Base-by-base conservation (phyloP, 225 moss, liverwort and hornwort genomes). In the Pseudisothecium myosuroides region DNA sequence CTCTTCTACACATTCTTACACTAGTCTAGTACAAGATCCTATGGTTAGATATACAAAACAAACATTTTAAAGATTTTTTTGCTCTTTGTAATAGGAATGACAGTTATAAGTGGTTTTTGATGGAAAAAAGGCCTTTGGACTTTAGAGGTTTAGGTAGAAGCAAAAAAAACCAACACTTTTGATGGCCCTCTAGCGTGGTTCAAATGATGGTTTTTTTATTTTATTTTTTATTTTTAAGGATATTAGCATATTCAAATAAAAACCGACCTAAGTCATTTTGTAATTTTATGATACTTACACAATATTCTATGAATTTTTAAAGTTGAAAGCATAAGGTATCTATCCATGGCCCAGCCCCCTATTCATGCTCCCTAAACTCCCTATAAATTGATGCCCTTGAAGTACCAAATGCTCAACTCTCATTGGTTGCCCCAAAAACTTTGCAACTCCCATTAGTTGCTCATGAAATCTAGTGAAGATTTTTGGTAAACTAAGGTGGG, bases 301-400 rank as follows among this genome's bases (percentile, higher is more conserved):
- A 23, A 39, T 14, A 69, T 39, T 39, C 4, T 4, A 2, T 39
- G 14, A 23, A 7, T 14, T 18, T 24, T 39, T 10, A 39, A 69
- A 69, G 23, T 69, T 39, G 4, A 68, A 69, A 39, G 4, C 7
- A 23, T 23, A 47, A 18, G 3, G 0, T 17, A 45, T 47, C 1
- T 47, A 0, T 45, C 31, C 11, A 45, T 17, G 4, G 10, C 6
- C 4, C 24, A 2, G 10, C 6, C 4, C 24, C 24, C 8, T 27
- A 3, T 47, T 47, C 6, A 19, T 74, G 18, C 18, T 47, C 6
- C 11, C 6, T 71, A 11, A 74, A 17, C 0, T 45, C 4, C 17
- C 6, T 43, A 16, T 27, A 29, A 45, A 29, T 19, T 75, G 4
- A 75, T 2, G 45, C 7, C 7, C 1, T 19, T 31, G 31, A 31